Evolutionary conservation across 805 yeast genomes (phyloP).

Genomic region (Metschnikowia gelsemii): DNA sequence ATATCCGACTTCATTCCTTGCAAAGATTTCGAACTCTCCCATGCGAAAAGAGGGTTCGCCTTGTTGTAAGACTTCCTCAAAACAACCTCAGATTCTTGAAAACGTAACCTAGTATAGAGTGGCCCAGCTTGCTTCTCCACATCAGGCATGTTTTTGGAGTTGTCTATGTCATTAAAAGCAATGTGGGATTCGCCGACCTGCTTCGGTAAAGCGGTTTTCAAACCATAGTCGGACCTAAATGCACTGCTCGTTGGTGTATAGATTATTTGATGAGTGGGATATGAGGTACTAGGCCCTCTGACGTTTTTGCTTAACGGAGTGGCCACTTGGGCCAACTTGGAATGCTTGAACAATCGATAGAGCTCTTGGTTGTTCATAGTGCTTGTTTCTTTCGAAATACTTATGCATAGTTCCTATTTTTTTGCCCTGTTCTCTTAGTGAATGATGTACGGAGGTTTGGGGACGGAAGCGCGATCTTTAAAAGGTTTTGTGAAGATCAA

Average conservation of each 20-base stretch:
- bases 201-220: slow-evolving; percentile 67
- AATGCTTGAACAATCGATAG: slow-evolving; percentile 34
- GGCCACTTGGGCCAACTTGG: slow-evolving; percentile 46
- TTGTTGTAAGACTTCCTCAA: slow-evolving; percentile 33
- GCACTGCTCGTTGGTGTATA: slow-evolving; percentile 67
- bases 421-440: neutral
- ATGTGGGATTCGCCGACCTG: slow-evolving; percentile 58
- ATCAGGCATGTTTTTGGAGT: slow-evolving; percentile 63
- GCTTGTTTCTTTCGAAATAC: neutral
- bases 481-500: no score
- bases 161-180: slow-evolving; percentile 65
- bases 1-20: slow-evolving; percentile 16
- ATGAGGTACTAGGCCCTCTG: slow-evolving; percentile 27
- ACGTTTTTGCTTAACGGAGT: slow-evolving; percentile 36
- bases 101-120: slow-evolving; percentile 59
- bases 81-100: slow-evolving; percentile 65
- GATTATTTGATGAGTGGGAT: slow-evolving; percentile 72
- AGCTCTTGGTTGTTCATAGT: slow-evolving; percentile 20
- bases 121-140: slow-evolving; percentile 64
- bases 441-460: slow-evolving; percentile 21
- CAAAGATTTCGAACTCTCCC: slow-evolving; percentile 25
- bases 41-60: slow-evolving; percentile 44
- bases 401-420: slow-evolving; percentile 4
- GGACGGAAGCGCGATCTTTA: no score
- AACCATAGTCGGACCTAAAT: slow-evolving; percentile 70